These are phyloP conservation scores for Croton setiger DNA, from an alignment of 441 rosid genomes.

Conservation along the genomic window DNA sequence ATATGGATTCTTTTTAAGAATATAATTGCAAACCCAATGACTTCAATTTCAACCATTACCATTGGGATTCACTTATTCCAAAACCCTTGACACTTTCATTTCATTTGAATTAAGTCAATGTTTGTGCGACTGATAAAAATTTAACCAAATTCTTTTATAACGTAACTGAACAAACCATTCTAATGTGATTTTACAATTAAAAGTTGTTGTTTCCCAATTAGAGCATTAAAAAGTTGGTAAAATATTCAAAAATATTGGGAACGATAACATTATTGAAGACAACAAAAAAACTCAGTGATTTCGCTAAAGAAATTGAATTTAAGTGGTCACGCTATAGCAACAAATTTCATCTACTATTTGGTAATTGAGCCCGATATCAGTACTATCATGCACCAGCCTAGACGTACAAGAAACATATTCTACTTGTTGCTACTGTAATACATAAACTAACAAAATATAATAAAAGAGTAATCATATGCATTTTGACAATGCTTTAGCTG, in stretches of 20 bases:
- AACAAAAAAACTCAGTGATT: too few relatives aligned
- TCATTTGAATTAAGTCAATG: too few relatives aligned
- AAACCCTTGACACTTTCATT: too few relatives aligned
- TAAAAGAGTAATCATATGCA: not conserved
- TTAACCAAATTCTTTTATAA: too few relatives aligned
- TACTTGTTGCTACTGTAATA: not conserved
- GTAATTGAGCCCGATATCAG: not conserved
- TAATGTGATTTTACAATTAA: not conserved
- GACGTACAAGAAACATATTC: too few relatives aligned
- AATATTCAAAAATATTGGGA: not conserved
- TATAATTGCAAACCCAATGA: not conserved
- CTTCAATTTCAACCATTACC: not conserved
- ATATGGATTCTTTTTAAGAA: not conserved
- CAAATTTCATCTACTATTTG: too few relatives aligned
- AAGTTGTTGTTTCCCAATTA: not conserved
- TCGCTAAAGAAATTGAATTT: not conserved
- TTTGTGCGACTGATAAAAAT: too few relatives aligned
- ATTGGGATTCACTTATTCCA: not conserved
- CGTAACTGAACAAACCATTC: too few relatives aligned
- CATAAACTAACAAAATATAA: not conserved
- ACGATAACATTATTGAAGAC: not conserved
- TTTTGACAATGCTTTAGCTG: not conserved
- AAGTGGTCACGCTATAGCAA: too few relatives aligned
- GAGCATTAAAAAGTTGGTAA: not conserved
- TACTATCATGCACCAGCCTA: not conserved